Percentiles rank a stretch among this genome's conserved stretches.
These are phyloP conservation scores for Echites panduratus DNA, from an alignment of 257 asterid genomes.

Conservation along the genomic window DNA sequence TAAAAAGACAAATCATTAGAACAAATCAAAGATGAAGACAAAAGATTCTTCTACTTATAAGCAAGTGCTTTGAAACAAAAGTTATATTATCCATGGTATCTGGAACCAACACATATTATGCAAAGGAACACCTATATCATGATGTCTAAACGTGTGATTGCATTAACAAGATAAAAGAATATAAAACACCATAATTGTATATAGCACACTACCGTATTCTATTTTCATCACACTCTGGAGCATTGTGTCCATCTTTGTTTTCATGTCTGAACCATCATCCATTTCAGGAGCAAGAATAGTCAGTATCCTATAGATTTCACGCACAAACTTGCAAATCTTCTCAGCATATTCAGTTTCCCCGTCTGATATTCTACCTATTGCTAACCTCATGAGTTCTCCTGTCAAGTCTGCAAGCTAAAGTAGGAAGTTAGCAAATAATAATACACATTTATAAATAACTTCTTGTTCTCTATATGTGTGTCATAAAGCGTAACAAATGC, in stretches of 20 bases:
- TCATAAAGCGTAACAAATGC: neutral
- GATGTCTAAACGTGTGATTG: neutral
- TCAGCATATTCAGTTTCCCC: constrained; percentile 86
- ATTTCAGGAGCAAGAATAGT: constrained; percentile 66
- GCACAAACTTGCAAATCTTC: constrained; percentile 73
- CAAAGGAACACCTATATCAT: neutral
- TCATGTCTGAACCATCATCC: constrained; percentile 81
- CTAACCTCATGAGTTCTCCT: constrained; percentile 94
- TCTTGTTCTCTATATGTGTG: neutral
- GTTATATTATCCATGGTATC: neutral
- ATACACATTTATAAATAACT: neutral
- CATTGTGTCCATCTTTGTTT: constrained; percentile 86
- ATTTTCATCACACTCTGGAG: constrained; percentile 90
- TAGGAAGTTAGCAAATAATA: constrained; percentile 14
- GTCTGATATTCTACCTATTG: constrained; percentile 91
- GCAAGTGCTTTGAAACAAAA: neutral
- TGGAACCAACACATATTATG: neutral
- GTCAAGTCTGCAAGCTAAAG: constrained; percentile 91
- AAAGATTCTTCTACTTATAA: neutral
- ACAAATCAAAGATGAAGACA: no score
- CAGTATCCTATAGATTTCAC: constrained; percentile 76
- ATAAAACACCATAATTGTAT: neutral
- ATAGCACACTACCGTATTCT: constrained; percentile 54
- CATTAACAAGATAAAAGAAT: neutral
- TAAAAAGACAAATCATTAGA: neutral